Base-by-base conservation (phyloP, 2,329 filamentous ascomycete genomes). In the Fusarium longipes region DNA sequence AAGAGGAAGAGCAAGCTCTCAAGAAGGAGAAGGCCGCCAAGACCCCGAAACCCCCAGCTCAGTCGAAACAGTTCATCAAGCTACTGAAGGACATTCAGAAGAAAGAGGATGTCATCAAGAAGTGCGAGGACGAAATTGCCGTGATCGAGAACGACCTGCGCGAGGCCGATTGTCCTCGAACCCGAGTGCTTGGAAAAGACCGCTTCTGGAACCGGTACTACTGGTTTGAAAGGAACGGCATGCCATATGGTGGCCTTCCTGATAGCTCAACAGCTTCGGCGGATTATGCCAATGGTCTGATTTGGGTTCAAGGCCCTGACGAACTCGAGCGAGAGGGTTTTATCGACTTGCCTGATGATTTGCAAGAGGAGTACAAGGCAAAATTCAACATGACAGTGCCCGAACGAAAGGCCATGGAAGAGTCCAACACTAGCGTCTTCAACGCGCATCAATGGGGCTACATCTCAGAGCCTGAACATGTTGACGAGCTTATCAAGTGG, bases 171-270 rank as follows among this genome's bases (percentile, higher is more conserved):
- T 97, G 95, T 73, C 93, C 94, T 33, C 90, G 96, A 64, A 97
- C 94, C 18, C 90, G 93, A 65, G 89, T 95, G 18, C 84, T 99
- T 25, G 96, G 96, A 62, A 95, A 96, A 77, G 96, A 99, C 79
- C 89, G 96, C 42, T 99, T 97, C 83, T 97, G 95, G 89, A 98
- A 99, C 79, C 89, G 95, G 53, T 99, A 98, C 79, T 98, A 96
- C 83, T 99, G 96, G 95, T 97, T 98, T 77, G 96, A 99, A 80
- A 91, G 95, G 65, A 99, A 98, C 74, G 96, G 94, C 24, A 98
- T 98, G 94, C 96, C 96, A 0, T 97, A 95, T 74, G 93, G 86
- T 30, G 96, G 96, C 6, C 84, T 97, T 55, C 94, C 94, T 0
- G 88, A 87, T 67, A 97, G 93, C 77, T 97, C 94, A 17, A 98